Evolutionary conservation across 176 grass and related monocot genomes (phyloP).

Genomic region (Coix lacrymajobi): DNA sequence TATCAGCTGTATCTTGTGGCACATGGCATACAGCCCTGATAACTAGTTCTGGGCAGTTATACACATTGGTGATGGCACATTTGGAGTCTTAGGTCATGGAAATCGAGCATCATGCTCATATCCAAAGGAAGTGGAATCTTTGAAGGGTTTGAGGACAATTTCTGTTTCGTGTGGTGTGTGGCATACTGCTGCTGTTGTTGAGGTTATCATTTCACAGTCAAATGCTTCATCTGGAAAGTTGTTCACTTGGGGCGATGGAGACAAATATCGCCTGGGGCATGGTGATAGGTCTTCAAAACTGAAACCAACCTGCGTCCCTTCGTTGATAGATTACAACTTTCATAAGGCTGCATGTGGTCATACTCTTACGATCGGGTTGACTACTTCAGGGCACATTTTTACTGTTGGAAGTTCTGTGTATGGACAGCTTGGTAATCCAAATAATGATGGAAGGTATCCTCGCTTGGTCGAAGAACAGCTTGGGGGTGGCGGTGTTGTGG

Average conservation of each 20-base stretch:
- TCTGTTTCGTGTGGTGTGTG: constrained; percentile 96
- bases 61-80: constrained; percentile 97
- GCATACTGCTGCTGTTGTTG: constrained; percentile 92
- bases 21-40: constrained; percentile 94
- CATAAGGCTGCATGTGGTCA: constrained; percentile 83
- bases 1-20: constrained; percentile 82
- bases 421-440: constrained; percentile 90
- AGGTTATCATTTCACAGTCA: constrained; percentile 83
- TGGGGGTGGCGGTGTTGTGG: constrained; percentile 60
- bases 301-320: constrained; percentile 87
- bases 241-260: constrained; percentile 98
- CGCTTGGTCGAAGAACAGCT: constrained; percentile 76
- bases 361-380: constrained; percentile 89
- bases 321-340: constrained; percentile 96
- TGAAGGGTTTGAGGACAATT: constrained; percentile 80
- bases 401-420: constrained; percentile 82
- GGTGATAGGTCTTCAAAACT: constrained; percentile 73
- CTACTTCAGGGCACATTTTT: constrained; percentile 93
- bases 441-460: constrained; percentile 82
- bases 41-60: constrained; percentile 67
- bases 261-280: constrained; percentile 92
- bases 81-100: constrained; percentile 86
- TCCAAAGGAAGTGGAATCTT: constrained; percentile 87
- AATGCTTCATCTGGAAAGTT: constrained; percentile 91
- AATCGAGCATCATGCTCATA: constrained; percentile 63